phyloP scores from a whole-genome alignment of 352 stramenopile species.

The Globisporangium cystogenes region DNA sequence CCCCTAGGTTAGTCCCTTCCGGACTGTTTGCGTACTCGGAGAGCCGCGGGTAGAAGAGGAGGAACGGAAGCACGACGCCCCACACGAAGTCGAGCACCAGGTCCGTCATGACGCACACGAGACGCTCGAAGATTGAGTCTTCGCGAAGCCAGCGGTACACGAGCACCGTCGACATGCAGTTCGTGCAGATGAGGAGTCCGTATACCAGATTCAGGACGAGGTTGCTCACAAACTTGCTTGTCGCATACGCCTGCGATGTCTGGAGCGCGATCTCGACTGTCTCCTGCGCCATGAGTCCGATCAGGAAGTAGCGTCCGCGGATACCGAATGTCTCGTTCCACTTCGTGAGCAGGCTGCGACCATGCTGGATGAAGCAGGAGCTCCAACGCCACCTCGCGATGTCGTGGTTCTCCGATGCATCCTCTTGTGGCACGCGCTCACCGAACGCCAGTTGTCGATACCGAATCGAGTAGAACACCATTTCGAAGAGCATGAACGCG shows the following conservation, averaged over 20 bases:
- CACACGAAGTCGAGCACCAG: slow-evolving; percentile 12
- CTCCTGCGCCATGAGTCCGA: slow-evolving; percentile 8
- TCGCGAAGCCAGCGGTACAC: slow-evolving; percentile 3
- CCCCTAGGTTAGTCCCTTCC: neutral
- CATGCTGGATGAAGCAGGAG: neutral
- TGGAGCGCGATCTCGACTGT: slow-evolving; percentile 4
- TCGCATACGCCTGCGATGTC: slow-evolving; percentile 6
- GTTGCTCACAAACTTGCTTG: slow-evolving; percentile 12
- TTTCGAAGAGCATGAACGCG: neutral
- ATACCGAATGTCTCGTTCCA: slow-evolving; percentile 8
- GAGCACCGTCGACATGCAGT: slow-evolving; percentile 9
- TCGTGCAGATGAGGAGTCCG: slow-evolving; percentile 7
- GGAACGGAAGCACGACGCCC: slow-evolving; percentile 6
- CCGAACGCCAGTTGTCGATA: slow-evolving; percentile 7
- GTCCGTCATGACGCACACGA: slow-evolving; percentile 8
- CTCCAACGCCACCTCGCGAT: neutral
- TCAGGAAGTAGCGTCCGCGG: slow-evolving; percentile 6
- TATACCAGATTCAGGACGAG: slow-evolving; percentile 10
- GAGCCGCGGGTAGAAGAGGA: slow-evolving; percentile 7
- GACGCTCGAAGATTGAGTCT: slow-evolving; percentile 6
- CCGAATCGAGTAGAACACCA: slow-evolving; percentile 7
- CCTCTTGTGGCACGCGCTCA: neutral
- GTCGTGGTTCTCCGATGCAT: neutral
- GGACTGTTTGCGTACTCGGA: slow-evolving; percentile 3
- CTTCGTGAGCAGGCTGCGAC: neutral